These are phyloP conservation scores for Trichoderma orchidacearum DNA, from an alignment of 495 filamentous ascomycete genomes.

Conservation along the genomic window DNA sequence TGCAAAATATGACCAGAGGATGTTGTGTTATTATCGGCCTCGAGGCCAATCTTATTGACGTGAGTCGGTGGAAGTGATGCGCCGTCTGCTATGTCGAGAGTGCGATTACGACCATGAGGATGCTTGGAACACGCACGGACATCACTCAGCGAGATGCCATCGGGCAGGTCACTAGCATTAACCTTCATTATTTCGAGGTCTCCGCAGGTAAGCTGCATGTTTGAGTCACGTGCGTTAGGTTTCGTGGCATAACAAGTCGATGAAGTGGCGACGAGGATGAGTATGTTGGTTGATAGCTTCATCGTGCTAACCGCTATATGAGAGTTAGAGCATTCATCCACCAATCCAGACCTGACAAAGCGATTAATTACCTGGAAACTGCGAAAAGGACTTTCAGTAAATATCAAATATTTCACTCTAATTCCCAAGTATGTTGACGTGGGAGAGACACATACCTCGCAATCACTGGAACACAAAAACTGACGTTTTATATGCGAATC, in stretches of 20 bases:
- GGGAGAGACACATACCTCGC: too few relatives aligned
- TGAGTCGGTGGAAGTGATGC: not conserved
- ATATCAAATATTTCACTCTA: too few relatives aligned
- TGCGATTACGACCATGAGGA: not conserved
- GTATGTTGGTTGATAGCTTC: not conserved
- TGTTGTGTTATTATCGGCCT: not conserved
- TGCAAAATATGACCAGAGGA: not conserved
- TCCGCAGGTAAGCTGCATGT: not conserved
- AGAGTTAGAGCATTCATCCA: too few relatives aligned
- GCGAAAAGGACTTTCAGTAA: too few relatives aligned
- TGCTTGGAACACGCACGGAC: not conserved
- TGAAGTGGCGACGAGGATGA: not conserved
- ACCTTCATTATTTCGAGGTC: not conserved
- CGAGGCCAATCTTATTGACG: not conserved
- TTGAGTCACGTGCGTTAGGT: not conserved
- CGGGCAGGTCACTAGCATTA: not conserved
- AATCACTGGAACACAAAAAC: too few relatives aligned
- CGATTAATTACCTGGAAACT: too few relatives aligned
- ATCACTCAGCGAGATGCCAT: not conserved
- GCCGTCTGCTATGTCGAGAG: not conserved
- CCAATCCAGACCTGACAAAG: too few relatives aligned
- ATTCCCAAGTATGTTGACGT: too few relatives aligned
- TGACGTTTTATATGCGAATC: too few relatives aligned
- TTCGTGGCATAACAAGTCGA: not conserved
- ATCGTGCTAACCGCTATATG: too few relatives aligned